Evolutionary conservation across 805 yeast species (phyloP).

Genomic region (Maudiozyma barnettii): DNA sequence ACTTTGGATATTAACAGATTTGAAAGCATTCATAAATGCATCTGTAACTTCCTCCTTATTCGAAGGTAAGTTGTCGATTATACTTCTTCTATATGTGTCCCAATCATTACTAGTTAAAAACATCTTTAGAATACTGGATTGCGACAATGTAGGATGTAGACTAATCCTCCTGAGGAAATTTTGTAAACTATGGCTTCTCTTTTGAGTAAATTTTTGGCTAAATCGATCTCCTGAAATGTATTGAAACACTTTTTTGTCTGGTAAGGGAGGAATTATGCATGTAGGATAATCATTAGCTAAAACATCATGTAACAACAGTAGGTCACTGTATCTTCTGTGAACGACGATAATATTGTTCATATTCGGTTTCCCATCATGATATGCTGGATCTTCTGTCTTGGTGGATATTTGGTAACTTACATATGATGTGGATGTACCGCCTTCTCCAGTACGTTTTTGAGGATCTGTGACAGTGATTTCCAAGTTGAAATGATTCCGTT

Average conservation of each 20-base stretch:
- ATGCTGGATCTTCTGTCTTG: slow-evolving; percentile 22
- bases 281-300: slow-evolving; percentile 74
- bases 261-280: slow-evolving; percentile 83
- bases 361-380: slow-evolving; percentile 9
- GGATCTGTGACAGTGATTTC: slow-evolving; percentile 29
- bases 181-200: slow-evolving; percentile 71
- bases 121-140: slow-evolving; percentile 46
- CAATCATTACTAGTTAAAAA: slow-evolving; percentile 27
- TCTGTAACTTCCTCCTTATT: slow-evolving; percentile 71
- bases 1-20: slow-evolving; percentile 56
- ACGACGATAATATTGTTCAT: slow-evolving; percentile 20
- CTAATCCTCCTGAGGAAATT: slow-evolving; percentile 67
- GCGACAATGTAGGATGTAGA: slow-evolving; percentile 61
- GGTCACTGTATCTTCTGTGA: slow-evolving; percentile 74
- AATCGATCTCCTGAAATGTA: slow-evolving; percentile 92
- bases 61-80: slow-evolving; percentile 16
- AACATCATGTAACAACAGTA: slow-evolving; percentile 66
- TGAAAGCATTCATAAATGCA: slow-evolving; percentile 86
- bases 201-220: slow-evolving; percentile 70
- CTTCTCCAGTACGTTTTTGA: slow-evolving; percentile 24
- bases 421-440: slow-evolving; percentile 19
- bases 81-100: slow-evolving; percentile 26
- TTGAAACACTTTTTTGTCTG: slow-evolving; percentile 84
- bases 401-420: slow-evolving; percentile 28
- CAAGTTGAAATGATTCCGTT: slow-evolving; percentile 1